Evolutionary conservation across 2,329 filamentous ascomycete species (phyloP).

Genomic region (Aspergillus hortae): DNA sequence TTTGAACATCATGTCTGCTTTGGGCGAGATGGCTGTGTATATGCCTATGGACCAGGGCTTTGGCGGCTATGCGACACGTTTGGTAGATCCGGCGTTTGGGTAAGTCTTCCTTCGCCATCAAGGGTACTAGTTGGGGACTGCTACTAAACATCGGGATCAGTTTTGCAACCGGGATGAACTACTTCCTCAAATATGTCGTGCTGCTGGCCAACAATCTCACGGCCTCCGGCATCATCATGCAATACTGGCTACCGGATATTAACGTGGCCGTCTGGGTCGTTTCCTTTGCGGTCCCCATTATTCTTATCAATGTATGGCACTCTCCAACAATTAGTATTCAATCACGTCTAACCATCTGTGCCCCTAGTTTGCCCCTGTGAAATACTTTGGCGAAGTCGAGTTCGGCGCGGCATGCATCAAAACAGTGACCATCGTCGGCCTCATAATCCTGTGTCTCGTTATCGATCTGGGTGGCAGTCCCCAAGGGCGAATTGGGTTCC

Average conservation of each 20-base stretch:
- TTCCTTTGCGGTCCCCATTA: not conserved
- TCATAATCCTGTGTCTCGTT: conserved; percentile 4
- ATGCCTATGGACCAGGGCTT: conserved; percentile 6
- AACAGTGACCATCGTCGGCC: not conserved
- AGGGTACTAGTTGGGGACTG: not conserved
- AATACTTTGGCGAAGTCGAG: conserved; percentile 4
- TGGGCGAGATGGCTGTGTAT: conserved; percentile 5
- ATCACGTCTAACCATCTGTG: not conserved
- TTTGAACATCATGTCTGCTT: not conserved
- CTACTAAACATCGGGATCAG: not conserved
- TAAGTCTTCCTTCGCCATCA: not conserved
- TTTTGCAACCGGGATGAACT: conserved; percentile 9
- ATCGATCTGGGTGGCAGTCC: conserved; percentile 31
- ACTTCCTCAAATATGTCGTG: conserved; percentile 7
- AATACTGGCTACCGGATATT: conserved; percentile 5
- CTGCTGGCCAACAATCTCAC: conserved; percentile 4
- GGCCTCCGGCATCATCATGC: conserved; percentile 4
- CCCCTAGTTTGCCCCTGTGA: not conserved
- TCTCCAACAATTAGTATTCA: no score
- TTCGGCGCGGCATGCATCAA: conserved; percentile 2
- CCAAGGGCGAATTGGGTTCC: conserved; percentile 46
- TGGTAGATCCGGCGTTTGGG: conserved; percentile 4
- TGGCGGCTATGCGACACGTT: conserved; percentile 2
- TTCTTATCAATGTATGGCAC: conserved; percentile 4
- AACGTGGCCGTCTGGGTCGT: conserved; percentile 7